Conservation (phyloP, 306 rosid species). For the Alnus rubra region DNA sequence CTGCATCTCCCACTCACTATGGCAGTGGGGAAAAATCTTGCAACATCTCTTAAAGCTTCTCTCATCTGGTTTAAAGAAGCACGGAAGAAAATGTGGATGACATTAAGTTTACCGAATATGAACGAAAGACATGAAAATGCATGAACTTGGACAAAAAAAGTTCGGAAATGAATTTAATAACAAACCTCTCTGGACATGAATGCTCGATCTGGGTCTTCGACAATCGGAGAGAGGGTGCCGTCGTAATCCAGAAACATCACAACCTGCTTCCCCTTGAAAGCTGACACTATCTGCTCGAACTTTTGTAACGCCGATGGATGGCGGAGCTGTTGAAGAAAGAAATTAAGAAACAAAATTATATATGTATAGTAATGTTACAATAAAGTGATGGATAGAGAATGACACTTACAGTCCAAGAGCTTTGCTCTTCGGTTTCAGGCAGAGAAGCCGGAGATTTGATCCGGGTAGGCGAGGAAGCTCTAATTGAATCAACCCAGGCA, state of each 20-base stretch:
- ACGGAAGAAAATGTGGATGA: not conserved
- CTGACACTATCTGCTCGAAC: conserved; percentile 58
- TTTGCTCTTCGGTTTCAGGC: conserved; percentile 41
- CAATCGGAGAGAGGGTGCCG: conserved; percentile 95
- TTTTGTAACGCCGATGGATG: conserved; percentile 76
- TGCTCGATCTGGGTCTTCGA: conserved; percentile 84
- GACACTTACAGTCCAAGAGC: conserved; percentile 64
- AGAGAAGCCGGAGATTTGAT: conserved; percentile 30
- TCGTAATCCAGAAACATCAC: conserved; percentile 89
- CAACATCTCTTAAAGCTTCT: conserved; percentile 62
- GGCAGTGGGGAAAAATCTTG: conserved; percentile 83
- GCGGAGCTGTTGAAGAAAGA: conserved; percentile 37
- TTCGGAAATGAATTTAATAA: not conserved
- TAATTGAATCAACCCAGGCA: conserved; percentile 80
- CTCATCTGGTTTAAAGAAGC: conserved; percentile 61
- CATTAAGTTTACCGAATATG: not conserved
- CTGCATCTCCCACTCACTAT: conserved; percentile 85
- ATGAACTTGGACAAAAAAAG: not conserved
- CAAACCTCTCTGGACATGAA: conserved; percentile 81
- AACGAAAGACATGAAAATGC: not conserved
- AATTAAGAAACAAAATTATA: not conserved
- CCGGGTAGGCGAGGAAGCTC: conserved; percentile 88
- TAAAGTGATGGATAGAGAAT: not conserved
- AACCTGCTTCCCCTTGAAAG: conserved; percentile 65
- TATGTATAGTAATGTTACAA: not conserved